These are phyloP conservation scores for Ustilago bromivora DNA, from an alignment of 1,284 basidiomycete species.

Conservation along the genomic window DNA sequence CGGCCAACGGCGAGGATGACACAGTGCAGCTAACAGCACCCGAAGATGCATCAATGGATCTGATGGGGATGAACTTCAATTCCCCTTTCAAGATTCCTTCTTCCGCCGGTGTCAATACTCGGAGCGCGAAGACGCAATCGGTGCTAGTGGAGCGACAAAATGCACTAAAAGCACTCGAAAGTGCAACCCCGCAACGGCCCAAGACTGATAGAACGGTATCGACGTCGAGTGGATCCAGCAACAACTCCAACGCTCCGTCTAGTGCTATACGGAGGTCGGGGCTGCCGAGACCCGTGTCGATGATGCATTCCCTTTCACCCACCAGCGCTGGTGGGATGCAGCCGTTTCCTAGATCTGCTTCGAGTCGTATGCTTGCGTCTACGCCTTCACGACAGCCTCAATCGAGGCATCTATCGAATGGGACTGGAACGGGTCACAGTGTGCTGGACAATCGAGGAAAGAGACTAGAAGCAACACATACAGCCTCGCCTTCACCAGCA, in stretches of 20 bases:
- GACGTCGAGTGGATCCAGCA: conserved; percentile 31
- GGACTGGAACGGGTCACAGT: background rate
- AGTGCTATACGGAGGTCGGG: conserved; percentile 28
- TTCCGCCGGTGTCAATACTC: background rate
- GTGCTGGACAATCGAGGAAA: conserved; percentile 38
- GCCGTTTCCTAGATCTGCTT: conserved; percentile 21
- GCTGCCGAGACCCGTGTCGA: conserved; percentile 53
- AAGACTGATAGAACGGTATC: conserved; percentile 25
- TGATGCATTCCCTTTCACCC: conserved; percentile 36
- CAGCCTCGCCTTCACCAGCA: conserved; percentile 35
- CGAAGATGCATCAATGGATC: conserved; percentile 55
- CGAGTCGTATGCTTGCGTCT: conserved; percentile 17
- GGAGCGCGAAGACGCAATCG: conserved; percentile 20
- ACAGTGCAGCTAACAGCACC: conserved; percentile 50
- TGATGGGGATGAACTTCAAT: conserved; percentile 57
- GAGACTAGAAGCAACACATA: conserved; percentile 20
- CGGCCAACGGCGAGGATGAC: conserved; percentile 35
- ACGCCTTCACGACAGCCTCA: conserved; percentile 17
- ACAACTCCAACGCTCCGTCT: conserved; percentile 2
- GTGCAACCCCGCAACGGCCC: conserved; percentile 6
- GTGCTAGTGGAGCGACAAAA: conserved; percentile 26
- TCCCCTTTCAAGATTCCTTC: conserved; percentile 44
- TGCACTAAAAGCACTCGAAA: background rate
- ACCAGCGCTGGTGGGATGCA: conserved; percentile 6
- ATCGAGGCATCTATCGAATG: background rate